Conservation (phyloP, 176 grass and related monocot species). For the Neostapfia colusana region DNA sequence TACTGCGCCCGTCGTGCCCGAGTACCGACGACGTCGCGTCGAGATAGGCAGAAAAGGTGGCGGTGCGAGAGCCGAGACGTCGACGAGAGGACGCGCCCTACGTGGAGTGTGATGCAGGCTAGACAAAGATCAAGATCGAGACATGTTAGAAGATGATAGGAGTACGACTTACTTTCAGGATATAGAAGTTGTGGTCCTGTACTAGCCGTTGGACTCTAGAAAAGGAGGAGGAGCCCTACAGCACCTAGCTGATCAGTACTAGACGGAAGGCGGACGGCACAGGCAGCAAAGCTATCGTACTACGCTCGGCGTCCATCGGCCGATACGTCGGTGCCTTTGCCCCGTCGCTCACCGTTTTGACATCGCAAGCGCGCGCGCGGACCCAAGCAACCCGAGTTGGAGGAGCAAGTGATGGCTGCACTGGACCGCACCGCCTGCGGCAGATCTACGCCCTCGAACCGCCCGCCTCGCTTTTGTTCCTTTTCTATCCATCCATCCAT, state of each 20-base stretch:
- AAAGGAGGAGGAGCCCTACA: too few relatives aligned
- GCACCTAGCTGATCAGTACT: too few relatives aligned
- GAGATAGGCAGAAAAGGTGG: neutral
- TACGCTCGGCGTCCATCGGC: neutral
- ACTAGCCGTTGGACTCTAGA: too few relatives aligned
- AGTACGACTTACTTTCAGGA: too few relatives aligned
- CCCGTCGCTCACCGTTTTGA: neutral
- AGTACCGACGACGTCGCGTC: neutral
- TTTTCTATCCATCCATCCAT: neutral
- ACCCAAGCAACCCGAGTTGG: neutral
- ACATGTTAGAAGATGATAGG: too few relatives aligned
- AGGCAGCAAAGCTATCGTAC: neutral
- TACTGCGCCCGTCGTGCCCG: conserved; percentile 1
- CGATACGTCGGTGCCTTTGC: conserved; percentile 22
- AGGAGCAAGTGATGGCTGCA: neutral
- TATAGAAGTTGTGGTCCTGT: too few relatives aligned
- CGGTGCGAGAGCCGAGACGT: neutral
- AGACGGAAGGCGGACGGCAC: conserved; percentile 13
- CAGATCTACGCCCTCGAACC: conserved; percentile 20
- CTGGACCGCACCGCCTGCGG: neutral
- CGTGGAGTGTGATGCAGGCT: too few relatives aligned
- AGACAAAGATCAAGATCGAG: too few relatives aligned
- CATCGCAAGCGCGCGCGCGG: neutral
- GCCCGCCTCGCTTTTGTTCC: neutral
- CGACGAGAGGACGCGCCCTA: neutral